Evolutionary conservation across 1,284 basidiomycete genomes (phyloP).

Genomic region (Ceratobasidium sp.): DNA sequence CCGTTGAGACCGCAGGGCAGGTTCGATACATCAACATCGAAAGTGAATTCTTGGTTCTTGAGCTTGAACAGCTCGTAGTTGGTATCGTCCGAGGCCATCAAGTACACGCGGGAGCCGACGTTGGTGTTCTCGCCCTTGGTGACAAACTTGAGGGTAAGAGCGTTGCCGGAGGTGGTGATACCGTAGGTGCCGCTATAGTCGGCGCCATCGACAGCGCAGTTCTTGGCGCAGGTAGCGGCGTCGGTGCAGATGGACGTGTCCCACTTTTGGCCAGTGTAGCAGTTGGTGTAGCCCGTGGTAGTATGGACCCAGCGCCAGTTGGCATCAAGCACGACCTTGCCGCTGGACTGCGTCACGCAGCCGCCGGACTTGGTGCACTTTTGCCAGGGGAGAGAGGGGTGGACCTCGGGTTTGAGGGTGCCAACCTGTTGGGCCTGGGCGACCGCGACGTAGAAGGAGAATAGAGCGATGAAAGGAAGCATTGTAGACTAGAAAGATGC

Average conservation of each 20-base stretch:
- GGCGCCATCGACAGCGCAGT: conserved; percentile 67
- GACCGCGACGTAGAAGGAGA: conserved; percentile 39
- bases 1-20: conserved; percentile 65
- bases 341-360: conserved; percentile 19
- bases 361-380: too few relatives aligned
- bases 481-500: conserved; percentile 7
- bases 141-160: conserved; percentile 61
- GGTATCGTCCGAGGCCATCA: conserved; percentile 52
- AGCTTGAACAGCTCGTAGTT: conserved; percentile 62
- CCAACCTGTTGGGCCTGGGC: conserved; percentile 40
- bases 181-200: conserved; percentile 60
- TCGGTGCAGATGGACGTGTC: conserved; percentile 55
- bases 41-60: conserved; percentile 63
- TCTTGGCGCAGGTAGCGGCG: conserved; percentile 54
- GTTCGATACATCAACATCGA: conserved; percentile 64
- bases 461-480: conserved; percentile 30
- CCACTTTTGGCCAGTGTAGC: conserved; percentile 56
- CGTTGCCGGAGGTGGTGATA: conserved; percentile 56
- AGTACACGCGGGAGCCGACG: conserved; percentile 65
- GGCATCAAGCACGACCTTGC: conserved; percentile 39
- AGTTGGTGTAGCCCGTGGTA: conserved; percentile 47
- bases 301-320: conserved; percentile 43
- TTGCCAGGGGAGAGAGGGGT: conserved; percentile 40
- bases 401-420: conserved; percentile 39
- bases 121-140: conserved; percentile 57